A percentile compares a stretch with the other conserved stretches of the same genome.
Evolutionary conservation across 169 alveolate genomes (phyloP).

Genomic region (Plasmodium blacklocki): DNA sequence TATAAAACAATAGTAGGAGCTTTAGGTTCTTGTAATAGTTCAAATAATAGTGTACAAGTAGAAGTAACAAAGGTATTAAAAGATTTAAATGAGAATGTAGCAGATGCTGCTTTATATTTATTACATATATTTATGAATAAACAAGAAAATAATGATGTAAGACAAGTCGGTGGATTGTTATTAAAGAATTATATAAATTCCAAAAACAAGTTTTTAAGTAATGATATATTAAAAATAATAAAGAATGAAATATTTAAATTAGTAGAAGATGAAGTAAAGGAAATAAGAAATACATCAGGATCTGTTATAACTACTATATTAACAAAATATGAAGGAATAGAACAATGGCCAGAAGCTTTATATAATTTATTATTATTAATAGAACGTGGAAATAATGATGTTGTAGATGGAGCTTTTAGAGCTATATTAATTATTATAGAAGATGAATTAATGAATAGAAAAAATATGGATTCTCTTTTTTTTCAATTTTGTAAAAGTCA

Average conservation of each 20-base stretch:
- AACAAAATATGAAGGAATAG: slow-evolving; percentile 82
- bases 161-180: slow-evolving; percentile 88
- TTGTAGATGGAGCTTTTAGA: slow-evolving; percentile 84
- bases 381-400: slow-evolving; percentile 81
- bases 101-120: slow-evolving; percentile 71
- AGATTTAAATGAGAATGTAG: slow-evolving; percentile 72
- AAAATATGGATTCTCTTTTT: slow-evolving; percentile 77
- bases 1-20: slow-evolving; percentile 52
- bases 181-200: slow-evolving; percentile 81
- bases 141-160: slow-evolving; percentile 79
- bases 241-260: slow-evolving; percentile 55
- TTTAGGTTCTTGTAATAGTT: slow-evolving; percentile 44
- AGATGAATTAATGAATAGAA: slow-evolving; percentile 80
- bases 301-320: slow-evolving; percentile 83
- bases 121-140: slow-evolving; percentile 65
- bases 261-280: slow-evolving; percentile 77
- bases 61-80: slow-evolving; percentile 72
- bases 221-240: slow-evolving; percentile 73
- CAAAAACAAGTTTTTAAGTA: slow-evolving; percentile 71
- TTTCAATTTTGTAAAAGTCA: slow-evolving; percentile 77
- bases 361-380: slow-evolving; percentile 78
- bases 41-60: slow-evolving; percentile 61
- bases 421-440: slow-evolving; percentile 82
- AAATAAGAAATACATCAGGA: slow-evolving; percentile 85
- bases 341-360: slow-evolving; percentile 82